Evolutionary conservation across 768 basidiomycete species (phyloP), one percentile per base, ranked within the genome.

Genomic region (Boletus rubropictus): DNA sequence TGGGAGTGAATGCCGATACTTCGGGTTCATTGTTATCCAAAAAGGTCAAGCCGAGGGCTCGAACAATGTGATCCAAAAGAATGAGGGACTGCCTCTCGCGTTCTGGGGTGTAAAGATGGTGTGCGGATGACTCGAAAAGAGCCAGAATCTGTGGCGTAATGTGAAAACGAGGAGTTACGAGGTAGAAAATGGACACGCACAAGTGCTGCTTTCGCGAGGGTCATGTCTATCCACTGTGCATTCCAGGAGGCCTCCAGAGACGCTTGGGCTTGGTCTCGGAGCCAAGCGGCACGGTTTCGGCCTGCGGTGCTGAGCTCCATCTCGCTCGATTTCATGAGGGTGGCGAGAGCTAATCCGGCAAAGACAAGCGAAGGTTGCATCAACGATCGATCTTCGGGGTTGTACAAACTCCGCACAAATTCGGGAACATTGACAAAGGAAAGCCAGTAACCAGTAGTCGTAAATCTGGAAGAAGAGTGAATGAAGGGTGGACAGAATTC

Each of bases 321-420:
- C 55, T 82, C 79, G 58, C 86, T 87, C 1, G 86, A 87, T 52
- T 77, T 76, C 75, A 87, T 81, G 11, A 90, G 71, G 28, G 72
- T 80, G 0, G 84, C 77, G 69, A 89, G 72, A 1, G 88, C 88
- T 27, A 89, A 69, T 7, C 74, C 75, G 2, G 86, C 75, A 25
- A 81, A 73, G 38, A 89, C 74, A 48, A 90, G 77, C 0, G 86
- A 74, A 6, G 88, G 86, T 52, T 88, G 86, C 50, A 88, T 78
- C 12, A 64, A 65, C 18, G 71, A 59, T 12, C 82, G 77, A 24
- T 75, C 69, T n/a, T 72, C 72, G 2, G 78, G 71, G 53, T 76
- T 69, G 53, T 66, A 71, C 39, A 89, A 63, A 46, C 70, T 74
- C 42, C 72, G 69, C 50, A 79, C 62, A 55, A 89, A 76, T 33